Evolutionary conservation across 768 basidiomycete genomes (phyloP).

Genomic region (Termitomyces heimii): DNA sequence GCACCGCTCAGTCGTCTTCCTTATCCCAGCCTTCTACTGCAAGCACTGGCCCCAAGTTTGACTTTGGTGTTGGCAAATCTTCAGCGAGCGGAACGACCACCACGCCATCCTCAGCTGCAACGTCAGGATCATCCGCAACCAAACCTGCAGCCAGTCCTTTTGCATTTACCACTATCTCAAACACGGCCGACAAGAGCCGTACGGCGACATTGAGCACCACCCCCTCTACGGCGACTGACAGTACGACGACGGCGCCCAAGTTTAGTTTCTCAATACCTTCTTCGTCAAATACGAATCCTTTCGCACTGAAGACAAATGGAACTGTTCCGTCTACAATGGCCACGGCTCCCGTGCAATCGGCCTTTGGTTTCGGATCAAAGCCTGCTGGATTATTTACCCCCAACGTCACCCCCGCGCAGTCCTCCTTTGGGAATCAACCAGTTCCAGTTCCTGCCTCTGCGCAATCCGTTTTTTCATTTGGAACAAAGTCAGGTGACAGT

Average conservation of each 20-base stretch:
- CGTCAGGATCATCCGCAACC: slow-evolving; percentile 13
- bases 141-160: slow-evolving; percentile 19
- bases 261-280: slow-evolving; percentile 13
- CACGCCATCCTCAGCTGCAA: slow-evolving; percentile 15
- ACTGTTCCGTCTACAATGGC: not conserved
- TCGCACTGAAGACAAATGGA: slow-evolving; percentile 2
- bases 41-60: slow-evolving; percentile 29
- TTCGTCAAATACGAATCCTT: not conserved
- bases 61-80: slow-evolving; percentile 24
- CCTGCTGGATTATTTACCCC: not conserved
- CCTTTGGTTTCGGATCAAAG: slow-evolving; percentile 1
- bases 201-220: not conserved
- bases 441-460: not conserved
- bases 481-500: slow-evolving; percentile 1
- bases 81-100: slow-evolving; percentile 7
- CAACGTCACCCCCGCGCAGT: not conserved
- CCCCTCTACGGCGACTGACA: not conserved
- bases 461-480: not conserved
- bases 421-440: not conserved
- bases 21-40: slow-evolving; percentile 14
- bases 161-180: slow-evolving; percentile 14
- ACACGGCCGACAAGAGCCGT: slow-evolving; percentile 8
- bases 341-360: not conserved
- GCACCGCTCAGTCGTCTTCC: slow-evolving; percentile 14
- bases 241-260: slow-evolving; percentile 7